Percentiles rank a stretch among this genome's conserved stretches.
Conservation (phyloP, 2,329 filamentous ascomycete genomes). For the Cladosporium sp. region DNA sequence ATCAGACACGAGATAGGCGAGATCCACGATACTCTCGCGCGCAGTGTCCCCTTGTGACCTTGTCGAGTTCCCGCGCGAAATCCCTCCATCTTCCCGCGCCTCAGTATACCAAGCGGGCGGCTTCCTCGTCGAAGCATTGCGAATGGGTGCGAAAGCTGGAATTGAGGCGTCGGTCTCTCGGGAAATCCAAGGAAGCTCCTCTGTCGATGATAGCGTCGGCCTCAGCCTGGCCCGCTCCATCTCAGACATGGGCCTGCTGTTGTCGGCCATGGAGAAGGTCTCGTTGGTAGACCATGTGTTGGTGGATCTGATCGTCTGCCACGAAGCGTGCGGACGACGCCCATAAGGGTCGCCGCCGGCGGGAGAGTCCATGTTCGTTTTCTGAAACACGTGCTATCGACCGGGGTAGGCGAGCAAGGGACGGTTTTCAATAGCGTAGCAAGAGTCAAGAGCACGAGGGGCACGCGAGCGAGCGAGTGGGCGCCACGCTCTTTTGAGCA, state of each 20-base stretch:
- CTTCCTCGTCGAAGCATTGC: conserved; percentile 18
- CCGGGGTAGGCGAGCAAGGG: conserved; percentile 10
- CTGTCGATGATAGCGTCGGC: conserved; percentile 14
- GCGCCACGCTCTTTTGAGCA: conserved; percentile 11
- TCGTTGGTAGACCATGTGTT: conserved; percentile 11
- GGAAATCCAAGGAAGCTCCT: conserved; percentile 29
- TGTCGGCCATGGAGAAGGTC: conserved; percentile 9
- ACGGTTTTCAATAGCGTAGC: neutral
- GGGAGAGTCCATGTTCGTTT: conserved; percentile 4
- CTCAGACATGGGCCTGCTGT: conserved; percentile 5
- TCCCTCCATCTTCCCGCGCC: conserved; percentile 22
- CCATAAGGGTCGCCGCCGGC: conserved; percentile 10
- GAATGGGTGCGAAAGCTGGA: conserved; percentile 20
- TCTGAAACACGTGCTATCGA: conserved; percentile 6
- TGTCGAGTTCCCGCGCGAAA: conserved; percentile 16
- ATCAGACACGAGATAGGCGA: conserved; percentile 31
- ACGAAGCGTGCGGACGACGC: conserved; percentile 8
- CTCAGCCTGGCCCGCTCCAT: conserved; percentile 11
- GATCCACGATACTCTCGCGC: conserved; percentile 29
- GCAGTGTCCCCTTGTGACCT: conserved; percentile 23
- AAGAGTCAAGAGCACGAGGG: neutral
- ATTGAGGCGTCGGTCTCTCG: conserved; percentile 21
- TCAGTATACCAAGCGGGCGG: conserved; percentile 29
- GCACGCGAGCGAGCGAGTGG: conserved; percentile 1
- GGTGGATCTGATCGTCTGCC: conserved; percentile 9